Percentiles rank a stretch among this genome's conserved stretches.
phyloP scores from a whole-genome alignment of 2,329 filamentous ascomycete species.

The Colletotrichum sp. region DNA sequence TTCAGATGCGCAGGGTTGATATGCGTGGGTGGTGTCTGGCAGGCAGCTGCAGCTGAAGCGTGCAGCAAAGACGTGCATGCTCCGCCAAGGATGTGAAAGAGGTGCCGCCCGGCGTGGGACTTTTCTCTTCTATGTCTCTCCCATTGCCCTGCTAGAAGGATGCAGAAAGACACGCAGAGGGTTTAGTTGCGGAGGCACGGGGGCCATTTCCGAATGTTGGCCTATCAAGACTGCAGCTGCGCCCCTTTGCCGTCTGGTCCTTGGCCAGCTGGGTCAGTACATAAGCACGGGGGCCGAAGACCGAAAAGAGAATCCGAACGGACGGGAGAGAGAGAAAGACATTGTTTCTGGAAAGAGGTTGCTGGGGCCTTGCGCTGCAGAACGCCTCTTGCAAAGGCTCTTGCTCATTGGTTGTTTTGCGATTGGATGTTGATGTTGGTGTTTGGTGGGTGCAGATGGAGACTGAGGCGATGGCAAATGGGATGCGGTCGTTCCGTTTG shows the following conservation, averaged over 20 bases:
- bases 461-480: not conserved
- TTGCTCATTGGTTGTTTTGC: constrained; percentile 8
- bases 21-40: constrained; percentile 3
- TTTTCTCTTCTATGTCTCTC: not conserved
- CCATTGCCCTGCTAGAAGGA: not conserved
- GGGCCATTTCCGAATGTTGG: not conserved
- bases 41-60: constrained; percentile 3
- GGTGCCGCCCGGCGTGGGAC: not conserved
- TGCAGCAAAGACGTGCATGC: not conserved
- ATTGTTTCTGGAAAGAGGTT: not conserved
- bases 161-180: constrained; percentile 3
- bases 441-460: not conserved
- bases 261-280: not conserved
- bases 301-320: not conserved
- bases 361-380: not conserved
- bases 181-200: not conserved
- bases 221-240: not conserved
- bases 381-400: not conserved
- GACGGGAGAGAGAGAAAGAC: not conserved
- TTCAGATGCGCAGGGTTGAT: not conserved
- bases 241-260: not conserved
- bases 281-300: not conserved
- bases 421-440: not conserved
- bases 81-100: not conserved
- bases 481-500: not conserved